Evolutionary conservation across 2,329 filamentous ascomycete genomes (phyloP), one percentile per base, ranked within the genome.

Genomic region (Sordariomycetes sp.): DNA sequence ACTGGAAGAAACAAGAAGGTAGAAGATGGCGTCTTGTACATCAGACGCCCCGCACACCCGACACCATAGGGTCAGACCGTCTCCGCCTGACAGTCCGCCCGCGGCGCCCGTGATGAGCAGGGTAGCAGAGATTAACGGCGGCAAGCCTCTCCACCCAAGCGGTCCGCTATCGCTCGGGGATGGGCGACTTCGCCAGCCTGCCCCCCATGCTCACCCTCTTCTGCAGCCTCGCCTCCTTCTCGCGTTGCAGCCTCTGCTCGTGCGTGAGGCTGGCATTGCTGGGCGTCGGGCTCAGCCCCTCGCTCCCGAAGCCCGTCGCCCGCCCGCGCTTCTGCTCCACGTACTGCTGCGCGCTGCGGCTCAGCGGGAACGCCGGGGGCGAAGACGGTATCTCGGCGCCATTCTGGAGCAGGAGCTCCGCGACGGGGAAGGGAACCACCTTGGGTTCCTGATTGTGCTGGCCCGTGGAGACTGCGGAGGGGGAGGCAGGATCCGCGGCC

Each of bases 341-440:
- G 65, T 96, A 99, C 36, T 87, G 70, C 65, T 88, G 85, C 2
- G 94, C 92, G 53, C 85, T 86, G 10, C 82, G 77, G 60, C 89
- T 90, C 12, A 99, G 78, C 1, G 90, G 90, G 62, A 97, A 91
- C 0, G 89, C 86, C 0, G 91, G 89, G 60, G 87, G 76, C 2
- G 82, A 75, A 1, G 75, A 67, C 0, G 94, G 92, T 36, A 97
- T 86, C 61, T 96, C 87, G 3, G 91, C 91, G 17, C 94, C 94
- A 65, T 99, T 97, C 64, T 97, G 95, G 15, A 95, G 76, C 15
- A 99, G 78, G 59, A 99, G 74, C 69, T 99, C 94, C 15, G 94
- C 94, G 50, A 97, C 78, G 0, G 94, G 85, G 67, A 99, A 99
- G 0, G 91, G 81, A 10, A 84, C 77, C 2, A 75, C 67, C 62